Percentiles rank a stretch among this genome's conserved stretches.
Conservation (phyloP, 2,329 filamentous ascomycete species). For the Aureobasidium sp. region DNA sequence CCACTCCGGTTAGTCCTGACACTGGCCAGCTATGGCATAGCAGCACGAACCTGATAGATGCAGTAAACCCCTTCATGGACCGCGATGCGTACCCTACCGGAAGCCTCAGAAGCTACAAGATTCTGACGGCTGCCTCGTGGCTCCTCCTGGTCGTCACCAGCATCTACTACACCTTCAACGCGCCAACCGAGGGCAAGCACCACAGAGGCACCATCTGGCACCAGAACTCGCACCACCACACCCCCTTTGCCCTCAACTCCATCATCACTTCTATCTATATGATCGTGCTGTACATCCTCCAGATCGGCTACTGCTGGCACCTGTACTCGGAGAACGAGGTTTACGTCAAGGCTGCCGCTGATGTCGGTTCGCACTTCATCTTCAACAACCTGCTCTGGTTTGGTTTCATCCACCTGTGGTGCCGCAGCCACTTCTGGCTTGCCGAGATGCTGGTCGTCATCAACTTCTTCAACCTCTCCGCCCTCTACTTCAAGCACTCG, state of each 20-base stretch:
- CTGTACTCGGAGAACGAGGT: constrained; percentile 61
- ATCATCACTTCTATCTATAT: constrained; percentile 63
- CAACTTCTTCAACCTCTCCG: constrained; percentile 74
- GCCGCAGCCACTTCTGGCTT: constrained; percentile 63
- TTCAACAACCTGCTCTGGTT: constrained; percentile 76
- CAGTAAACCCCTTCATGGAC: constrained; percentile 69
- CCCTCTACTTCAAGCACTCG: constrained; percentile 61
- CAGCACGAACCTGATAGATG: not conserved
- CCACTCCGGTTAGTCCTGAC: constrained; percentile 5
- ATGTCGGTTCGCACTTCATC: constrained; percentile 78
- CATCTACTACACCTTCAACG: constrained; percentile 63
- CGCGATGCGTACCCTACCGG: constrained; percentile 55
- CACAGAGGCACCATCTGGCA: constrained; percentile 59
- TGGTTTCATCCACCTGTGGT: constrained; percentile 75
- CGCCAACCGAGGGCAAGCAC: constrained; percentile 52
- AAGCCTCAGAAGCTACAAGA: constrained; percentile 63
- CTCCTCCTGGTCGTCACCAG: constrained; percentile 61
- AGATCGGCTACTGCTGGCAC: constrained; percentile 65
- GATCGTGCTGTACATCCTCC: constrained; percentile 65
- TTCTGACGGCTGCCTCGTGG: constrained; percentile 67
- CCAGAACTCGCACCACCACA: constrained; percentile 57
- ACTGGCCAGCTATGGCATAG: not conserved
- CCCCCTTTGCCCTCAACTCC: constrained; percentile 67
- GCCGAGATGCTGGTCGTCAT: constrained; percentile 66
- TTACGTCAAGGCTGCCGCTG: constrained; percentile 59